Evolutionary conservation across 164 flowering plant genomes (phyloP).

Genomic region (Aristolochia californica): DNA sequence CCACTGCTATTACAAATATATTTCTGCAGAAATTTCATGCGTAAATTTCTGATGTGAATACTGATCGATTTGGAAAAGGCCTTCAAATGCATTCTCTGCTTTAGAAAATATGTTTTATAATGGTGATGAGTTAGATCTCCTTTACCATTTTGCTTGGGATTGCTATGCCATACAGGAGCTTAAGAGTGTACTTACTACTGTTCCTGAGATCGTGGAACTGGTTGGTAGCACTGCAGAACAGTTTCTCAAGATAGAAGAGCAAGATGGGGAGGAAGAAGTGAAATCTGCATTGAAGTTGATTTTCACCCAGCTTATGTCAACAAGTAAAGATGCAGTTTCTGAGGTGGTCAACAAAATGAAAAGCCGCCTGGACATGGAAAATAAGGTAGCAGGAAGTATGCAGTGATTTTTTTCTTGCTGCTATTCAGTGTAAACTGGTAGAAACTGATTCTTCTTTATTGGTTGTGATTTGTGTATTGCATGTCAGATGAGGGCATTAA

Average conservation of each 20-base stretch:
- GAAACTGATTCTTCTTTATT: neutral
- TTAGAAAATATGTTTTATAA: neutral
- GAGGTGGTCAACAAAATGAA: conserved; percentile 36
- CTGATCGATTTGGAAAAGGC: neutral
- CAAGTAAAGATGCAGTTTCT: conserved; percentile 35
- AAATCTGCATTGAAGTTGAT: conserved; percentile 41
- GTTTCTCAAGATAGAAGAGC: conserved; percentile 25
- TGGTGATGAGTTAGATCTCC: neutral
- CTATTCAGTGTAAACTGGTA: neutral
- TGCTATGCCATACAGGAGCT: conserved; percentile 45
- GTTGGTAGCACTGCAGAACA: conserved; percentile 41
- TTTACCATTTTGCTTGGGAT: too few species aligned
- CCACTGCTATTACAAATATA: too few species aligned
- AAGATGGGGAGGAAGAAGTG: conserved; percentile 37
- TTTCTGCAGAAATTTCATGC: neutral
- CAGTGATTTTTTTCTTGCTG: neutral
- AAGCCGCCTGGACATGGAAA: conserved; percentile 44
- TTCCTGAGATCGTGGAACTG: conserved; percentile 78
- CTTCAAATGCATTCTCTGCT: neutral
- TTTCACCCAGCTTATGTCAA: conserved; percentile 75
- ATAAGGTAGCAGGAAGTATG: conserved; percentile 29
- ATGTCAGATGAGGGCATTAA: conserved; percentile 47
- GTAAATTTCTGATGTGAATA: neutral
- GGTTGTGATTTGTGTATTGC: neutral
- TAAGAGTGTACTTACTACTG: conserved; percentile 40